Evolutionary conservation across 2,329 filamentous ascomycete species (phyloP).

Genomic region (Epichloe gansuensis): DNA sequence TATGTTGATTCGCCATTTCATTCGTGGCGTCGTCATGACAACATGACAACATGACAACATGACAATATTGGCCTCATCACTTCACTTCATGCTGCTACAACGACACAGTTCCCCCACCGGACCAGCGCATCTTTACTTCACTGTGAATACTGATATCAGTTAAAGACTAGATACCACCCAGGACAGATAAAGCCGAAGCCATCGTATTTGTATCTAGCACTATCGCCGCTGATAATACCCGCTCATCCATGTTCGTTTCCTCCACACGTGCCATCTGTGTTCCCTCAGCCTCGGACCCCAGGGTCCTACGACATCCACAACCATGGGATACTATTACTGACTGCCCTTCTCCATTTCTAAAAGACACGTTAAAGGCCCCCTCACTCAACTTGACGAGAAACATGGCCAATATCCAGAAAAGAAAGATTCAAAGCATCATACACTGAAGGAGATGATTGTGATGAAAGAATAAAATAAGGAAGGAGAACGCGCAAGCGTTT

Average conservation of each 20-base stretch:
- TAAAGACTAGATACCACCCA: background rate
- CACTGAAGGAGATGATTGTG: slow-evolving; percentile 14
- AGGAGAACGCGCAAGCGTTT: background rate
- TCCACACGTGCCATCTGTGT: background rate
- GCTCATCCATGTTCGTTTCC: background rate
- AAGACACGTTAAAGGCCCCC: background rate
- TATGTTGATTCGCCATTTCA: slow-evolving; percentile 45
- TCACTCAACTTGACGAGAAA: background rate
- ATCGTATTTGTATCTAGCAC: background rate
- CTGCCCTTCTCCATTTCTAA: background rate
- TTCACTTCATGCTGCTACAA: too few species aligned
- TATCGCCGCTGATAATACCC: background rate
- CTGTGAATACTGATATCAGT: too few species aligned
- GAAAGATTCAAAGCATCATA: slow-evolving; percentile 16
- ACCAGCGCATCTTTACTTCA: too few species aligned
- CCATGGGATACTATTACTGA: background rate
- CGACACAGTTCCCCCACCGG: too few species aligned
- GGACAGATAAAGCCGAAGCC: background rate
- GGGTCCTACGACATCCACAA: background rate
- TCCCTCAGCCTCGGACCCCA: background rate
- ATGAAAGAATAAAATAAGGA: slow-evolving; percentile 16
- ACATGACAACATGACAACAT: too few species aligned
- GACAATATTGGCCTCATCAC: too few species aligned
- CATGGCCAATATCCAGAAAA: background rate
- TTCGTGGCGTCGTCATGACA: too few species aligned